These are phyloP conservation scores for Physcomitrium patens DNA, from an alignment of 225 moss, liverwort and hornwort species.

Conservation along the genomic window DNA sequence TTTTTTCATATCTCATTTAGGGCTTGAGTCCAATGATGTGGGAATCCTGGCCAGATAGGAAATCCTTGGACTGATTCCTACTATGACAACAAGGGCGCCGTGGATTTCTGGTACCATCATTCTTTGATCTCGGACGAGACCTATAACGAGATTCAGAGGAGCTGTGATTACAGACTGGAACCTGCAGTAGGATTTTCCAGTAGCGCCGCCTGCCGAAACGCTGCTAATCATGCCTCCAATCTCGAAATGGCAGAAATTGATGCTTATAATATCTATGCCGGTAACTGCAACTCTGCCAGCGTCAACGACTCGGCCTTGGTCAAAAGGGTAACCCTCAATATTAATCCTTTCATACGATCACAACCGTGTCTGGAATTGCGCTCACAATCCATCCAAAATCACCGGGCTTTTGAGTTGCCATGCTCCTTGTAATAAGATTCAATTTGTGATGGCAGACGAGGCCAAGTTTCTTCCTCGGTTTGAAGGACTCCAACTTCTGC, in stretches of 20 bases:
- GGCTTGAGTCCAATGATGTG: background rate
- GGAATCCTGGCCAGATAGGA: constrained; percentile 58
- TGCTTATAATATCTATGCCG: constrained; percentile 67
- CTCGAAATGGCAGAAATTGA: constrained; percentile 64
- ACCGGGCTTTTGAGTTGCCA: background rate
- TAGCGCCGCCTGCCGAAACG: constrained; percentile 50
- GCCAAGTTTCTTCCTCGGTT: constrained; percentile 57
- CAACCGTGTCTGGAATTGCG: too few relatives aligned
- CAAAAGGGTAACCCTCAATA: constrained; percentile 23
- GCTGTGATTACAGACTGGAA: constrained; percentile 70
- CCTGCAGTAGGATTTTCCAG: constrained; percentile 61
- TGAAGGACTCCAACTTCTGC: constrained; percentile 68
- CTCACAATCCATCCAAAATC: background rate
- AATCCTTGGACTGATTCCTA: constrained; percentile 95
- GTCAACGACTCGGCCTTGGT: constrained; percentile 40
- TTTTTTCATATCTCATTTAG: background rate
- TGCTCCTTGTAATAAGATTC: background rate
- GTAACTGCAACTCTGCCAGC: constrained; percentile 58
- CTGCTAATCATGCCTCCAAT: constrained; percentile 58
- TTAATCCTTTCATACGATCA: background rate
- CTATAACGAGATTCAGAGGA: constrained; percentile 51
- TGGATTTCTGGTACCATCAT: constrained; percentile 86
- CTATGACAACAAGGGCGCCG: constrained; percentile 84
- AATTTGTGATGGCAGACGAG: constrained; percentile 33
- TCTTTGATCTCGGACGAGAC: constrained; percentile 76